These are phyloP conservation scores for Erysimum pusillum DNA, from an alignment of 441 rosid genomes.

Conservation along the genomic window DNA sequence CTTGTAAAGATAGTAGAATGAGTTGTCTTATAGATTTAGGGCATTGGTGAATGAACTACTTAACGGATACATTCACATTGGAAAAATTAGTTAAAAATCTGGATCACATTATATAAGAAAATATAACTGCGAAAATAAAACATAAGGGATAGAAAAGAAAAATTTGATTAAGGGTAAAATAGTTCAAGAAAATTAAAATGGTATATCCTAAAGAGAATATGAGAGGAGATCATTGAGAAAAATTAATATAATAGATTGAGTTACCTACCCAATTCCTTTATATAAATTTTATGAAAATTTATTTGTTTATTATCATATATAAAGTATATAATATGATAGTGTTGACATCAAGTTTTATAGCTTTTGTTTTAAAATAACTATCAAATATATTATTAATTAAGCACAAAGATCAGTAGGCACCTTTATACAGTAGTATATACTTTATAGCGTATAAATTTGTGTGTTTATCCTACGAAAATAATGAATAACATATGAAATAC, in stretches of 20 bases:
- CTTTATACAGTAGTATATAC: slow-evolving; percentile 37
- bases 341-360: slow-evolving; percentile 27
- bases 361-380: slow-evolving; percentile 24
- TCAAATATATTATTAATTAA: slow-evolving; percentile 21
- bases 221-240: background rate
- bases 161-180: background rate
- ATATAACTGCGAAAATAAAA: too few relatives aligned
- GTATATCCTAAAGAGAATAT: background rate
- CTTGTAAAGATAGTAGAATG: background rate
- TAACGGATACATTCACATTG: too few relatives aligned
- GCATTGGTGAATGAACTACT: too few relatives aligned
- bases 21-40: too few relatives aligned
- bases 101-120: too few relatives aligned
- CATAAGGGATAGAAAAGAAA: too few relatives aligned
- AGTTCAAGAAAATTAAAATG: background rate
- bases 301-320: background rate
- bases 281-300: background rate
- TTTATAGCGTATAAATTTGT: slow-evolving; percentile 24
- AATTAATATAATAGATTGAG: background rate
- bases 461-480: background rate
- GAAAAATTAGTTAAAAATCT: too few relatives aligned
- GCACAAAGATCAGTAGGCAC: slow-evolving; percentile 40
- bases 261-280: background rate
- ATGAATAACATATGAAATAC: background rate
- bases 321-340: slow-evolving; percentile 27